phyloP scores from a whole-genome alignment of 192 early-diverging fungal species.

The Thoreauomyces humboldtii region DNA sequence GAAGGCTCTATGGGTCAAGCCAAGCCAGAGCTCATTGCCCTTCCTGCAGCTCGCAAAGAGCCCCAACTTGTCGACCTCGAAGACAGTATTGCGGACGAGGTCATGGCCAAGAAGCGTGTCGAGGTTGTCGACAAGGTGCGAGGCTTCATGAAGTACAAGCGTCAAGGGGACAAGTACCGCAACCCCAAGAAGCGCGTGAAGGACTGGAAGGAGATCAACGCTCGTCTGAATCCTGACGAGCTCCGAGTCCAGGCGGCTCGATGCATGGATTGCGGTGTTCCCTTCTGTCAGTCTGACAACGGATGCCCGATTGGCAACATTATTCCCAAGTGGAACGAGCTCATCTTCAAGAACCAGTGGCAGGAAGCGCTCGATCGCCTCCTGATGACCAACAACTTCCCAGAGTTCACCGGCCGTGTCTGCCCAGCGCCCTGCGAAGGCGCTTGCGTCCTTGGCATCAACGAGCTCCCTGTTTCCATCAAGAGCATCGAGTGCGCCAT shows the following conservation, averaged over 20 bases:
- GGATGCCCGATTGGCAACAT: slow-evolving; percentile 99
- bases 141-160: slow-evolving; percentile 94
- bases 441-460: slow-evolving; percentile 93
- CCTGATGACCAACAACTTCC: slow-evolving; percentile 98
- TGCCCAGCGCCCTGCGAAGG: slow-evolving; percentile 98
- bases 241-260: slow-evolving; percentile 92
- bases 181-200: slow-evolving; percentile 72
- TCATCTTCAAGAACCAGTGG: slow-evolving; percentile 96
- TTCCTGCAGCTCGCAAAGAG: slow-evolving; percentile 40
- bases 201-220: slow-evolving; percentile 95
- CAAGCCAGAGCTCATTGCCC: slow-evolving; percentile 33
- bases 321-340: slow-evolving; percentile 99
- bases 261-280: slow-evolving; percentile 93
- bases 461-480: slow-evolving; percentile 91
- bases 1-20: slow-evolving; percentile 26
- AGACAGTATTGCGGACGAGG: slow-evolving; percentile 80
- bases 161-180: slow-evolving; percentile 85
- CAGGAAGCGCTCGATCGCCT: slow-evolving; percentile 89
- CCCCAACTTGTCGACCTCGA: slow-evolving; percentile 80
- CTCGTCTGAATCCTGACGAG: slow-evolving; percentile 75
- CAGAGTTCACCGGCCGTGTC: slow-evolving; percentile 98
- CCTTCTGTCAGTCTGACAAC: slow-evolving; percentile 96
- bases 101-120: slow-evolving; percentile 64
- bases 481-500: slow-evolving; percentile 98
- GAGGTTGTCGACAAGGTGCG: slow-evolving; percentile 87